These are phyloP conservation scores for Orbilia blumenaviensis DNA, from an alignment of 2,329 filamentous ascomycete genomes.

Conservation along the genomic window DNA sequence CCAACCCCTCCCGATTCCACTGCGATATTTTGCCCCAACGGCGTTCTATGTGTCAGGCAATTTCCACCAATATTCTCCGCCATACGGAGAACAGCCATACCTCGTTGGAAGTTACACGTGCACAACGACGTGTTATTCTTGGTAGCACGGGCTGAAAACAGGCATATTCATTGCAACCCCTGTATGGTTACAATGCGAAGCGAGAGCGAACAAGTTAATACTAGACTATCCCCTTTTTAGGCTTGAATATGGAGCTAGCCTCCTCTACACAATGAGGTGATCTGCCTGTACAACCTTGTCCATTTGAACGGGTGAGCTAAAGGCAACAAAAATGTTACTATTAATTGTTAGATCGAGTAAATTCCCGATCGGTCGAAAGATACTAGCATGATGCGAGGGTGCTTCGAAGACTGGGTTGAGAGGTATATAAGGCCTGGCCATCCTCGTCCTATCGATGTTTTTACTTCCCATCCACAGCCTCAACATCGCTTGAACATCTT, in stretches of 20 bases:
- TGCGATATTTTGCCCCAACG: neutral
- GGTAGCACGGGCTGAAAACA: constrained; percentile 25
- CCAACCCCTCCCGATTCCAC: neutral
- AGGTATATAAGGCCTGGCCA: neutral
- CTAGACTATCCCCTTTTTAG: neutral
- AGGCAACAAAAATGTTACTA: neutral
- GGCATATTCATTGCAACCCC: constrained; percentile 4
- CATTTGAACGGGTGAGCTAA: neutral
- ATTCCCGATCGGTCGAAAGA: neutral
- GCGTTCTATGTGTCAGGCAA: neutral
- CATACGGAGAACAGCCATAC: neutral
- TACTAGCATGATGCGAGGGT: neutral
- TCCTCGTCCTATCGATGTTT: neutral
- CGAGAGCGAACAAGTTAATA: neutral
- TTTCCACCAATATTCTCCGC: neutral
- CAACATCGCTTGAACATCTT: neutral
- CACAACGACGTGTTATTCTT: constrained; percentile 22
- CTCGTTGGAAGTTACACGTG: constrained; percentile 17
- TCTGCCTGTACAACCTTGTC: neutral
- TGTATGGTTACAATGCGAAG: constrained; percentile 16
- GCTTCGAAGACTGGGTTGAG: neutral
- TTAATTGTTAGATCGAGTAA: constrained; percentile 5
- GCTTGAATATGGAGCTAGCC: no score
- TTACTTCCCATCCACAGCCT: neutral
- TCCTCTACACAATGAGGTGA: neutral